phyloP scores from a whole-genome alignment of 495 filamentous ascomycete genomes.

The Hypoxylon fuscum region DNA sequence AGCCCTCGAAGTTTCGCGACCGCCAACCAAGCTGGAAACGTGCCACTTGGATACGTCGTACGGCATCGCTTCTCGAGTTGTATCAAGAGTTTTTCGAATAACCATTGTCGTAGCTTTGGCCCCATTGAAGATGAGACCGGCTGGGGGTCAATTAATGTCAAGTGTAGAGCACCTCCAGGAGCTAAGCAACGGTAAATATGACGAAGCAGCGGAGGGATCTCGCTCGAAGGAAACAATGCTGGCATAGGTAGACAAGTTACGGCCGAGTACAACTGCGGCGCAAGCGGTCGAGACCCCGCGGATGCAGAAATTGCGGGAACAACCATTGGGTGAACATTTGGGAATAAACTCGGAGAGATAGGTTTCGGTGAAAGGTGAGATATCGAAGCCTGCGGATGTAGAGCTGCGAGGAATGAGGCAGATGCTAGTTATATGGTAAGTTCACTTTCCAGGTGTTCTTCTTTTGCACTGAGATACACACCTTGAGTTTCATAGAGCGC shows the following conservation, averaged over 20 bases:
- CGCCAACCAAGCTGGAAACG: constrained; percentile 55
- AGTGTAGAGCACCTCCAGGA: constrained; percentile 50
- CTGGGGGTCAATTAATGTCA: constrained; percentile 58
- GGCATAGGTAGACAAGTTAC: constrained; percentile 51
- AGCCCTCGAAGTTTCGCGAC: constrained; percentile 49
- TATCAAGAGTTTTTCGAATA: constrained; percentile 56
- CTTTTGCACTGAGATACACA: constrained; percentile 18
- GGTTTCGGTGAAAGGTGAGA: constrained; percentile 50
- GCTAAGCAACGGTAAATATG: constrained; percentile 51
- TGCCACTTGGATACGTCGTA: constrained; percentile 53
- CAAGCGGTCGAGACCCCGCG: constrained; percentile 42
- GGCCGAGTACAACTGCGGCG: constrained; percentile 45
- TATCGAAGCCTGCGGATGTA: constrained; percentile 40
- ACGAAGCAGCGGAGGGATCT: constrained; percentile 49
- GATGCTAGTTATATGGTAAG: constrained; percentile 47
- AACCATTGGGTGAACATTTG: constrained; percentile 49
- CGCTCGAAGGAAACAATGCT: constrained; percentile 47
- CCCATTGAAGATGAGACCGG: constrained; percentile 55
- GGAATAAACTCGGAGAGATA: constrained; percentile 46
- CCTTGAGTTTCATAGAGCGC: constrained; percentile 57
- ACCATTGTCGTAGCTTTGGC: constrained; percentile 55
- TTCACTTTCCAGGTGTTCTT: background rate
- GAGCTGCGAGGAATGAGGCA: constrained; percentile 52
- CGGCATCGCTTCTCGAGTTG: constrained; percentile 56
- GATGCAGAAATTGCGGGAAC: constrained; percentile 45